A percentile compares a stretch with the other conserved stretches of the same genome.
phyloP scores from a whole-genome alignment of 108 stramenopile species.

The Nannochloropsis salina region DNA sequence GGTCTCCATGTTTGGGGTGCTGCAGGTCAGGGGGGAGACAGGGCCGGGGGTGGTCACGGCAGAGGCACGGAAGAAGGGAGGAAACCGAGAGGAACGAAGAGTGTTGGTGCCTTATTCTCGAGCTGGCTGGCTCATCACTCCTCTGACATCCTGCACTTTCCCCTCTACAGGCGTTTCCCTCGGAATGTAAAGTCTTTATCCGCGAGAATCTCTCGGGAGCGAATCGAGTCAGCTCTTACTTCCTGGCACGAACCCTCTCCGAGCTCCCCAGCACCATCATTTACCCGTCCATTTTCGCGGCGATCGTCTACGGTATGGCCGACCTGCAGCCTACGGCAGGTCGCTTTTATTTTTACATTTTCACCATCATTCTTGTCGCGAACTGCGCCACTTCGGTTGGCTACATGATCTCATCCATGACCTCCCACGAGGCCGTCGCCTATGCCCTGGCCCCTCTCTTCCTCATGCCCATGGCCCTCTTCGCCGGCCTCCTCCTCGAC shows the following conservation, averaged over 20 bases:
- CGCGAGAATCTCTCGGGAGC: not conserved
- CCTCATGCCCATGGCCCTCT: not conserved
- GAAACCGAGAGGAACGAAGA: too few relatives aligned
- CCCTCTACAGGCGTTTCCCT: not conserved
- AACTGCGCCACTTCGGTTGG: not conserved
- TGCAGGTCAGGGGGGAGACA: not conserved
- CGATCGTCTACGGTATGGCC: conserved; percentile 3
- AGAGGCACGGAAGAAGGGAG: too few relatives aligned
- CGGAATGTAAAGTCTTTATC: conserved; percentile 12
- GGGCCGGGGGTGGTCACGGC: too few relatives aligned
- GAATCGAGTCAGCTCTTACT: not conserved
- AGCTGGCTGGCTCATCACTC: too few relatives aligned
- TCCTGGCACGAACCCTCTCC: not conserved
- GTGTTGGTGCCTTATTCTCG: too few relatives aligned
- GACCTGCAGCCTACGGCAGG: not conserved
- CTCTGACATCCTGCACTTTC: not conserved
- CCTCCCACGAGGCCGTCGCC: not conserved
- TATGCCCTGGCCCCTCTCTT: conserved; percentile 6
- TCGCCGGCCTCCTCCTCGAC: not conserved
- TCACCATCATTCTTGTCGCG: not conserved
- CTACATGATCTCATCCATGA: not conserved
- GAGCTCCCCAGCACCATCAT: not conserved
- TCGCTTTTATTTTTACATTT: not conserved
- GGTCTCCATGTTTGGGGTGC: conserved; percentile 7
- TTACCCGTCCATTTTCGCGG: not conserved